Evolutionary conservation across 371 early-diverging fungal species (phyloP).

Genomic region (Gilbertella persicaria): DNA sequence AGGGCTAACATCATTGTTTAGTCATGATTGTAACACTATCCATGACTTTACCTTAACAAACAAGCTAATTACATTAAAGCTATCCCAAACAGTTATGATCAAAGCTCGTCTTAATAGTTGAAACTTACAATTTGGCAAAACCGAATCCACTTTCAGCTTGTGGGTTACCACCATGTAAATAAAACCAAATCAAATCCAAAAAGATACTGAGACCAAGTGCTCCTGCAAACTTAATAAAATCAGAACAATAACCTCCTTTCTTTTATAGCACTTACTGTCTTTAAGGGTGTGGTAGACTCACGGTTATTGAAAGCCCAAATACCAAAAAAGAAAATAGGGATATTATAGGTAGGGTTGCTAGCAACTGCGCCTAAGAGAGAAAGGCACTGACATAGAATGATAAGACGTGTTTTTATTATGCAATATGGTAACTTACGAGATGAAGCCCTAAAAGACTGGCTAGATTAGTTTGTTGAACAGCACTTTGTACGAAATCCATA

Average conservation of each 20-base stretch:
- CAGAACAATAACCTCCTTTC: too few species aligned
- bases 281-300: conserved; percentile 50
- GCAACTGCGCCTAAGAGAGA: conserved; percentile 47
- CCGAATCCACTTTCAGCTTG: conserved; percentile 41
- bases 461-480: conserved; percentile 47
- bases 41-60: conserved; percentile 40
- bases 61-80: conserved; percentile 49
- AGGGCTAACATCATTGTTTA: conserved; percentile 28
- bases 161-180: conserved; percentile 39
- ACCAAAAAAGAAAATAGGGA: conserved; percentile 54
- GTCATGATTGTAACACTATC: neutral
- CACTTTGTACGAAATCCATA: conserved; percentile 42
- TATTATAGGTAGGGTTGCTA: conserved; percentile 46
- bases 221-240: conserved; percentile 38
- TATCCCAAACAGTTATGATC: conserved; percentile 10
- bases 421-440: conserved; percentile 26
- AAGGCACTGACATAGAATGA: conserved; percentile 26
- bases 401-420: neutral
- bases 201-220: conserved; percentile 43
- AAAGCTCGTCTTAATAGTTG: neutral
- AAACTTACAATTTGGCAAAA: conserved; percentile 45
- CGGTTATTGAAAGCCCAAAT: conserved; percentile 54
- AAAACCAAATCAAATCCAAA: conserved; percentile 51
- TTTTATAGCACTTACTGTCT: conserved; percentile 33
- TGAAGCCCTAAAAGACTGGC: conserved; percentile 50